These are phyloP conservation scores for Dissophora globulifera DNA, from an alignment of 192 early-diverging fungal genomes.

Conservation along the genomic window DNA sequence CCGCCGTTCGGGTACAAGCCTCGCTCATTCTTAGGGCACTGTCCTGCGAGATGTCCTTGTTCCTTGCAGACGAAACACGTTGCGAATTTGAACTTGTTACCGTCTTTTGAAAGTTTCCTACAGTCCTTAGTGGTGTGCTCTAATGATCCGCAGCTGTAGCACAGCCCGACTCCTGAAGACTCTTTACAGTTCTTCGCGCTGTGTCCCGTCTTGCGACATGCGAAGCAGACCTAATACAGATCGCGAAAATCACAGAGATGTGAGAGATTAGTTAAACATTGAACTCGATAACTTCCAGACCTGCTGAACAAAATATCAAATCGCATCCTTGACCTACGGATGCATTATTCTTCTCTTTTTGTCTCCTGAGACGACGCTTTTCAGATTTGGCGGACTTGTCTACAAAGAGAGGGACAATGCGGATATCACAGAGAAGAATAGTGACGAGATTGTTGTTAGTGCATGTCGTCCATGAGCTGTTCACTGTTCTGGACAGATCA, in stretches of 20 bases:
- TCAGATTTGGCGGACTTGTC: slow-evolving; percentile 40
- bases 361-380: slow-evolving; percentile 45
- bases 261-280: no score
- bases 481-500: no score
- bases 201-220: slow-evolving; percentile 87
- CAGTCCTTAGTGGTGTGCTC: slow-evolving; percentile 89
- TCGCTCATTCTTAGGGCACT: slow-evolving; percentile 89
- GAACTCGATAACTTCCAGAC: neutral
- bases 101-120: slow-evolving; percentile 62
- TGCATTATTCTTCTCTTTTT: slow-evolving; percentile 41
- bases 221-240: slow-evolving; percentile 75
- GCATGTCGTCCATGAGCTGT: no score
- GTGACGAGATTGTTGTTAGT: no score
- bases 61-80: slow-evolving; percentile 90
- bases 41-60: slow-evolving; percentile 82
- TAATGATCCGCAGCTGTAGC: slow-evolving; percentile 89
- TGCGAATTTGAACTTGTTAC: slow-evolving; percentile 77
- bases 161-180: slow-evolving; percentile 69
- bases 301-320: neutral
- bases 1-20: slow-evolving; percentile 94
- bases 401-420: neutral
- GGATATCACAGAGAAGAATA: neutral
- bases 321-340: slow-evolving; percentile 15
- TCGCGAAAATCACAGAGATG: no score
- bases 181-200: slow-evolving; percentile 85